Evolutionary conservation across 2,329 filamentous ascomycete genomes (phyloP).

Genomic region (Colletotrichum lupini): DNA sequence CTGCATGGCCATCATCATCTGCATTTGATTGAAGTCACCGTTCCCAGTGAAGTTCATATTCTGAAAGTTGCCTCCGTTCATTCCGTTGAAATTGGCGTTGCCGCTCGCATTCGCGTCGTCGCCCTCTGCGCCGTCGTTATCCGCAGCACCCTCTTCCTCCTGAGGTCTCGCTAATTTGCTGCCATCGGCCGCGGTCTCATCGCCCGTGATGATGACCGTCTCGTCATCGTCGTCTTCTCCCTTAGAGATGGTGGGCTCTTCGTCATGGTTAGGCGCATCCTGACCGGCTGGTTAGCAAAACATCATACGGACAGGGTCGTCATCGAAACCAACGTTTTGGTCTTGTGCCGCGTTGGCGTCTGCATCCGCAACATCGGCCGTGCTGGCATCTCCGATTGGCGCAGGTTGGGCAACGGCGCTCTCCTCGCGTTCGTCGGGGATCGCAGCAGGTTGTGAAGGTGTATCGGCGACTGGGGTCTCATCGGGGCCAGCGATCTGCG

Average conservation of each 20-base stretch:
- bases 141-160: constrained; percentile 36
- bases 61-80: constrained; percentile 61
- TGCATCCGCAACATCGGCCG: background rate
- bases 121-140: constrained; percentile 38
- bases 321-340: background rate
- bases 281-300: constrained; percentile 8
- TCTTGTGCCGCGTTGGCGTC: constrained; percentile 14
- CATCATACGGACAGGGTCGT: background rate
- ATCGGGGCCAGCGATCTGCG: constrained; percentile 42
- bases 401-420: constrained; percentile 2
- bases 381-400: background rate
- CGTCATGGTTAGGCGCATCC: constrained; percentile 13
- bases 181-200: constrained; percentile 25
- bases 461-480: constrained; percentile 37
- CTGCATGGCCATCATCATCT: constrained; percentile 83
- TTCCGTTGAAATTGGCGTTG: constrained; percentile 49
- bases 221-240: constrained; percentile 32
- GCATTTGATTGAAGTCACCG: constrained; percentile 80
- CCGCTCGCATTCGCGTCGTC: constrained; percentile 41
- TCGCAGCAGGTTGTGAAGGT: background rate
- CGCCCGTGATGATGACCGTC: constrained; percentile 31
- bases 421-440: background rate
- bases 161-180: background rate
- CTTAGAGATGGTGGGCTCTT: constrained; percentile 20
- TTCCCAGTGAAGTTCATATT: constrained; percentile 69